phyloP scores from a whole-genome alignment of 164 flowering plant genomes.

The Paratinospora sagittata region DNA sequence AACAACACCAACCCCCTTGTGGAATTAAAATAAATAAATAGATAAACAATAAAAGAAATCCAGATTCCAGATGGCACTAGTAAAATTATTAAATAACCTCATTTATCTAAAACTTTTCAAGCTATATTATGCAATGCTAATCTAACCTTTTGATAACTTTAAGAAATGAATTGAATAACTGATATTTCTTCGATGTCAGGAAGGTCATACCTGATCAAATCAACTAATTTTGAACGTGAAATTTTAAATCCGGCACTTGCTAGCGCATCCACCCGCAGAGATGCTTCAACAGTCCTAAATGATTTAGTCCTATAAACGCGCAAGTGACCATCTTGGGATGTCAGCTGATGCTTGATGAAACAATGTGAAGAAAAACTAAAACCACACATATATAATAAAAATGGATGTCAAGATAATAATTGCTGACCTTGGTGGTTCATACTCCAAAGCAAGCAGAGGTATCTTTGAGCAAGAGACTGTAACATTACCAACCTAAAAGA shows the following conservation, averaged over 20 bases:
- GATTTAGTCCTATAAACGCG: constrained; percentile 54
- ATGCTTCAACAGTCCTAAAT: constrained; percentile 46
- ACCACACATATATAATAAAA: constrained; percentile 5
- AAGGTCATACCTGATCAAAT: constrained; percentile 59
- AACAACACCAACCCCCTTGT: no score
- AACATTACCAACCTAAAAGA: constrained; percentile 70
- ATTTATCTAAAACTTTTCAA: no score
- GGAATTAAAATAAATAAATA: no score
- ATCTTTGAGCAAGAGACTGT: constrained; percentile 70
- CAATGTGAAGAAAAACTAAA: constrained; percentile 1
- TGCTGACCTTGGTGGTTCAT: constrained; percentile 77
- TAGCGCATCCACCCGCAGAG: constrained; percentile 75
- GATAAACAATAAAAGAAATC: no score
- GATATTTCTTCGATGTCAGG: neutral
- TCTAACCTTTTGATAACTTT: no score
- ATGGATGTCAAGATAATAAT: neutral
- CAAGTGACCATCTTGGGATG: constrained; percentile 3
- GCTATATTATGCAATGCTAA: no score
- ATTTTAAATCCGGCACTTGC: constrained; percentile 96
- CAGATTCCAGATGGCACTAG: no score
- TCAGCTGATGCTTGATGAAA: neutral
- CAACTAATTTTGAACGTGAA: constrained; percentile 80
- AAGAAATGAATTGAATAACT: no score
- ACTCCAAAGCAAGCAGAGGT: constrained; percentile 77
- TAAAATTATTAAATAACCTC: no score